Percentiles rank a stretch among this genome's conserved stretches.
Evolutionary conservation across 2,329 filamentous ascomycete species (phyloP).

Genomic region (Monosporascus sp.): DNA sequence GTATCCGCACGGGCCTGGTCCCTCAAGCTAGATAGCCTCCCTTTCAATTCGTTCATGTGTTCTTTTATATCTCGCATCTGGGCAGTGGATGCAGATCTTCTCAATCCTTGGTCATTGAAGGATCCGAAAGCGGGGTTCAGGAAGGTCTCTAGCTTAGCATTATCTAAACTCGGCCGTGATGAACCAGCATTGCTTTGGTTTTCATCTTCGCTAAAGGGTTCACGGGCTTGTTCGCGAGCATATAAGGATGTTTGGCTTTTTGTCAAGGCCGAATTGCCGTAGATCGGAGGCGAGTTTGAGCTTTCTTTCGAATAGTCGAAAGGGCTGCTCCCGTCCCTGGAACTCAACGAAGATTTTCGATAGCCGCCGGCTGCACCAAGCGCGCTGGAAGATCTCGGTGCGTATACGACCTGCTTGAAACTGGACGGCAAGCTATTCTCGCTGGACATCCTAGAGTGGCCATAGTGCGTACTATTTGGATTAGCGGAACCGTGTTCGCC

Average conservation of each 20-base stretch:
- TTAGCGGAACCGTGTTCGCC: conserved; percentile 22
- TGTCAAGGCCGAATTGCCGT: conserved; percentile 15
- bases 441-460: conserved; percentile 58
- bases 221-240: conserved; percentile 40
- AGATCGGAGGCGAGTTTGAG: conserved; percentile 10
- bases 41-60: conserved; percentile 81
- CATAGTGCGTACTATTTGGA: conserved; percentile 26
- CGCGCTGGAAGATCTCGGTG: conserved; percentile 60
- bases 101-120: conserved; percentile 44
- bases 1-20: conserved; percentile 76
- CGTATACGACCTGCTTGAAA: conserved; percentile 35
- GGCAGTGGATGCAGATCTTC: conserved; percentile 66
- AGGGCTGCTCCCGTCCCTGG: conserved; percentile 40
- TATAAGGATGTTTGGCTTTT: conserved; percentile 34
- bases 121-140: conserved; percentile 42
- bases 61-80: conserved; percentile 71
- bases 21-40: conserved; percentile 75
- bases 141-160: conserved; percentile 31
- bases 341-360: conserved; percentile 42
- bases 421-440: conserved; percentile 51
- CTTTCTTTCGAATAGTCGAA: conserved; percentile 27
- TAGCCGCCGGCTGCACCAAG: conserved; percentile 55
- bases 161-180: conserved; percentile 19
- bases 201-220: conserved; percentile 52
- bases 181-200: conserved; percentile 23